Conservation (phyloP, 768 basidiomycete genomes). For the Russula foetens region DNA sequence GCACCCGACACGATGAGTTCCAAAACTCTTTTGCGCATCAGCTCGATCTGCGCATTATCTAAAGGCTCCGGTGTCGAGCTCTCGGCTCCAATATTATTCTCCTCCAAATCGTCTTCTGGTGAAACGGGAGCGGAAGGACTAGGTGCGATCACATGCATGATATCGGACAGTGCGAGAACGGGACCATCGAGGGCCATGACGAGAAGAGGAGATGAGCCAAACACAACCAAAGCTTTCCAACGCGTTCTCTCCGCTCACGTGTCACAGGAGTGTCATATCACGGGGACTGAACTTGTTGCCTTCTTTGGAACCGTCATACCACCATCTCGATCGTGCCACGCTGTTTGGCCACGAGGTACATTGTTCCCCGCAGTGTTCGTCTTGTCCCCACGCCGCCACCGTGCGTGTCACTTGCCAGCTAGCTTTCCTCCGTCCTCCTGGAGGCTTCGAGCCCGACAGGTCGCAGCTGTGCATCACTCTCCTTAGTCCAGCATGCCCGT, state of each 20-base stretch:
- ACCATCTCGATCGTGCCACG: neutral
- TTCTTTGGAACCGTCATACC: neutral
- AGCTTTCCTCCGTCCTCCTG: neutral
- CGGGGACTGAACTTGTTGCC: slow-evolving; percentile 21
- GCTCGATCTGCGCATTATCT: slow-evolving; percentile 39
- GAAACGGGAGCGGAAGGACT: slow-evolving; percentile 32
- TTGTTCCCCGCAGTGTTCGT: neutral
- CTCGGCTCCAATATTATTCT: slow-evolving; percentile 18
- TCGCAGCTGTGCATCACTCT: neutral
- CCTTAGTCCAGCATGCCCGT: slow-evolving; percentile 19
- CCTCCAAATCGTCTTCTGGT: slow-evolving; percentile 22
- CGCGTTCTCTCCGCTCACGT: slow-evolving; percentile 25
- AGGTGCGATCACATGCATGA: slow-evolving; percentile 46
- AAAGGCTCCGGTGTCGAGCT: slow-evolving; percentile 31
- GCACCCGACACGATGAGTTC: slow-evolving; percentile 34
- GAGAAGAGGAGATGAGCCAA: slow-evolving; percentile 18
- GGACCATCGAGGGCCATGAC: slow-evolving; percentile 31
- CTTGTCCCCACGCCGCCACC: neutral
- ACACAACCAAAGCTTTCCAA: slow-evolving; percentile 27
- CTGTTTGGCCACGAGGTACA: neutral
- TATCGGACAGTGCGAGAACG: slow-evolving; percentile 45
- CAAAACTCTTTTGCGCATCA: slow-evolving; percentile 39
- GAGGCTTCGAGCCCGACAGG: neutral
- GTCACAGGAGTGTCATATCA: slow-evolving; percentile 23
- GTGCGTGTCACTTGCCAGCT: neutral